phyloP scores from a whole-genome alignment of 2,329 filamentous ascomycete genomes.

The Nigrospora osmanthi region DNA sequence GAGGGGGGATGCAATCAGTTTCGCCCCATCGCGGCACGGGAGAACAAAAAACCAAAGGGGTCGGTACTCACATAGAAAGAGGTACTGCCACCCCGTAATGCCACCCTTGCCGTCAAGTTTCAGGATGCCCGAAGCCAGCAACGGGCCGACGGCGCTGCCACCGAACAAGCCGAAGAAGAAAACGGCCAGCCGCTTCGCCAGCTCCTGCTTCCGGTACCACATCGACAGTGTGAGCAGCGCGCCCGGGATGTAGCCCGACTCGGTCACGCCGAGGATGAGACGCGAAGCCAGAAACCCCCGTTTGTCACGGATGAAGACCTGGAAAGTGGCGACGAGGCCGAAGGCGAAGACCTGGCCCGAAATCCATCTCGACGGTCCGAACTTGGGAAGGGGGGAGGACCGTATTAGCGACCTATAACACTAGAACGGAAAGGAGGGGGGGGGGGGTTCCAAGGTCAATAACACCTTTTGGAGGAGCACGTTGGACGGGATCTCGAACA shows the following conservation, averaged over 20 bases:
- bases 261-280: constrained; percentile 33
- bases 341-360: constrained; percentile 39
- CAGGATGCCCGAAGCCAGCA: constrained; percentile 36
- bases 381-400: background rate
- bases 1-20: background rate
- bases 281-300: constrained; percentile 34
- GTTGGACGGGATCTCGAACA: constrained; percentile 45
- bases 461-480: constrained; percentile 22
- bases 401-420: background rate
- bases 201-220: constrained; percentile 35
- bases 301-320: constrained; percentile 30
- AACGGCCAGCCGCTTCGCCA: constrained; percentile 36
- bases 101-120: constrained; percentile 29
- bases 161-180: constrained; percentile 47
- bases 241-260: constrained; percentile 42
- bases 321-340: constrained; percentile 35
- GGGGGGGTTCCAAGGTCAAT: too few species aligned
- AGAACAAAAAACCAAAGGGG: constrained; percentile 19
- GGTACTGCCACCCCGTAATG: constrained; percentile 39
- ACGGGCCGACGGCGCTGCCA: constrained; percentile 37
- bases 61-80: constrained; percentile 19
- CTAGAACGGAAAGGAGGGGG: too few species aligned
- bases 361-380: constrained; percentile 40
- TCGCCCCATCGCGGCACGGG: too few species aligned
- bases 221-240: constrained; percentile 39